These are phyloP conservation scores for Raphanus hybrid DNA, from an alignment of 441 rosid species.

Conservation along the genomic window DNA sequence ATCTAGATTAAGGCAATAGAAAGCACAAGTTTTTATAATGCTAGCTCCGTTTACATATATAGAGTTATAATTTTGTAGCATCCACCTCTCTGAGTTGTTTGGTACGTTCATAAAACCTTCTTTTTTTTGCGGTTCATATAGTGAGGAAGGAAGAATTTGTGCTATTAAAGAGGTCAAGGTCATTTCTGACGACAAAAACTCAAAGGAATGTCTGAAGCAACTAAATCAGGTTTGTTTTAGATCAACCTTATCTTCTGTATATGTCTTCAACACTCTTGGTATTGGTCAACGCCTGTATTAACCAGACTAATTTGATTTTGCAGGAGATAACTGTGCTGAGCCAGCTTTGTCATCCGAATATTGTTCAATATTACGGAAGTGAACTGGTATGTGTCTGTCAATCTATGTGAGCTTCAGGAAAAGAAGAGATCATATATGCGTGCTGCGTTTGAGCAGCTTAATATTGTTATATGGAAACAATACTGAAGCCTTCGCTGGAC, in stretches of 20 bases:
- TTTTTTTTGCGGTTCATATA: constrained; percentile 37
- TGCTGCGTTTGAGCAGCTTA: constrained; percentile 28
- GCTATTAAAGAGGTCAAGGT: constrained; percentile 95
- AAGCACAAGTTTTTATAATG: background rate
- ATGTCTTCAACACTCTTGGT: background rate
- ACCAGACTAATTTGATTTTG: constrained; percentile 30
- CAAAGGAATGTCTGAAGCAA: constrained; percentile 90
- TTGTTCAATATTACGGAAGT: constrained; percentile 89
- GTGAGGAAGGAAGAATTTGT: constrained; percentile 94
- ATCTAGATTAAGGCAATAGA: constrained; percentile 23
- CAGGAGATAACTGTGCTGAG: constrained; percentile 94
- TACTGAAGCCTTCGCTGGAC: constrained; percentile 32
- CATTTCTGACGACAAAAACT: constrained; percentile 78
- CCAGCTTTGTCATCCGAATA: constrained; percentile 84
- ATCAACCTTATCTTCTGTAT: background rate
- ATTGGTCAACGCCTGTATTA: constrained; percentile 19
- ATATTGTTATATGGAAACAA: constrained; percentile 19
- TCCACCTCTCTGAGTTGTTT: constrained; percentile 1
- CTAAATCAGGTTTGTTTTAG: constrained; percentile 67
- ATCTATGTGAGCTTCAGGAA: constrained; percentile 23
- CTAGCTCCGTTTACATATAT: background rate
- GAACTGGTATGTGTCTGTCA: constrained; percentile 72
- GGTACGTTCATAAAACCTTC: constrained; percentile 4
- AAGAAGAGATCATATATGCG: constrained; percentile 26
- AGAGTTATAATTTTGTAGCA: constrained; percentile 14